Conservation (phyloP, 495 filamentous ascomycete genomes). For the Hyphodiscus hymeniophilus region DNA sequence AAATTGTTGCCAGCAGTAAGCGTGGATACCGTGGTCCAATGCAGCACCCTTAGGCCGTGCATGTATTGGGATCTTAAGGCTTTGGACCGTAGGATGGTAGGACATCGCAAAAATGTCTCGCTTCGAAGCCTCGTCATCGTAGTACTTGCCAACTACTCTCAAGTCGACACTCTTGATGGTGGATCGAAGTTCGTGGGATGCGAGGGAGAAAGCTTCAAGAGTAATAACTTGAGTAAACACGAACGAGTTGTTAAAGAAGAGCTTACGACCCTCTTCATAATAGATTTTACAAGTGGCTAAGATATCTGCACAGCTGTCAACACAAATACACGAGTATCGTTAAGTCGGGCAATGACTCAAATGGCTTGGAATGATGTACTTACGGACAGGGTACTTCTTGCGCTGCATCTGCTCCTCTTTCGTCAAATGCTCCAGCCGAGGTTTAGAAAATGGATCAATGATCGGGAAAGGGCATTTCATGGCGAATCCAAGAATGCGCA, state of each 20-base stretch:
- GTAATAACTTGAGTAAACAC: slow-evolving; percentile 36
- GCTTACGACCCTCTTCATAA: slow-evolving; percentile 29
- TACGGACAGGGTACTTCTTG: slow-evolving; percentile 14
- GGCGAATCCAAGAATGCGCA: slow-evolving; percentile 35
- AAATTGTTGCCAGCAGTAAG: slow-evolving; percentile 39
- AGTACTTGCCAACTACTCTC: slow-evolving; percentile 38
- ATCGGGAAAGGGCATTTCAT: slow-evolving; percentile 35
- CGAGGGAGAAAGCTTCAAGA: slow-evolving; percentile 30
- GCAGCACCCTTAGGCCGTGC: slow-evolving; percentile 28
- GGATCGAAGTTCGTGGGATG: slow-evolving; percentile 26
- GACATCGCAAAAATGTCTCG: slow-evolving; percentile 24
- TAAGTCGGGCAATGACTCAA: too few species aligned
- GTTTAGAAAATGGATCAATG: slow-evolving; percentile 36
- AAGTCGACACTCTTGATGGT: slow-evolving; percentile 32
- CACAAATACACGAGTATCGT: too few species aligned
- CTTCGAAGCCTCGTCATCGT: slow-evolving; percentile 32
- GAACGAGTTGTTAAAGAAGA: slow-evolving; percentile 38
- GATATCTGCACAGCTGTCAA: slow-evolving; percentile 4
- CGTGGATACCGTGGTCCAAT: slow-evolving; percentile 34
- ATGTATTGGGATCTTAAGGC: slow-evolving; percentile 24
- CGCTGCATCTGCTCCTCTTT: slow-evolving; percentile 26
- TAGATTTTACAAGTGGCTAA: slow-evolving; percentile 36
- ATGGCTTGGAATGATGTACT: slow-evolving; percentile 30
- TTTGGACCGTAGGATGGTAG: slow-evolving; percentile 23
- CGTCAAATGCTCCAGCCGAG: slow-evolving; percentile 25